phyloP scores from a whole-genome alignment of 176 grass and related monocot species.

The Miscanthus lutarioriparius region DNA sequence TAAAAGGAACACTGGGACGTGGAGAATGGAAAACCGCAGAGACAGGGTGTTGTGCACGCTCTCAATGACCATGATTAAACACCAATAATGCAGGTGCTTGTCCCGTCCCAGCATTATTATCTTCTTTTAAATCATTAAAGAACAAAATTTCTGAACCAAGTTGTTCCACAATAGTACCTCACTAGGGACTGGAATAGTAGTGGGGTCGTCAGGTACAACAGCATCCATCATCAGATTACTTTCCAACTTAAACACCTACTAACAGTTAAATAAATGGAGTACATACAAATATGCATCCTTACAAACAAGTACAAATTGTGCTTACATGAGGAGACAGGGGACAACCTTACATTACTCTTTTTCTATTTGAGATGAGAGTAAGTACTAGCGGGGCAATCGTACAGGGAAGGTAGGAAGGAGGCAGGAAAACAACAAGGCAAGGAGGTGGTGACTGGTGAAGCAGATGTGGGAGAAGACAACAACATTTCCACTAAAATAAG shows the following conservation, averaged over 20 bases:
- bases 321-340: slow-evolving; percentile 19
- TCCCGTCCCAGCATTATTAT: background rate
- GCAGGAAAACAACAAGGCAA: slow-evolving; percentile 35
- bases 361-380: background rate
- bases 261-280: background rate
- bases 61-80: background rate
- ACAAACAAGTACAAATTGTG: slow-evolving; percentile 18
- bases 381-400: slow-evolving; percentile 27
- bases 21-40: slow-evolving; percentile 23
- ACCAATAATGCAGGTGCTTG: slow-evolving; percentile 17
- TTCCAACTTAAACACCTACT: slow-evolving; percentile 1
- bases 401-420: slow-evolving; percentile 33
- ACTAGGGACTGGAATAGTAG: background rate
- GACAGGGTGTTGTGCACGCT: background rate
- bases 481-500: slow-evolving; percentile 26
- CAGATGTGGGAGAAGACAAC: background rate
- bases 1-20: background rate
- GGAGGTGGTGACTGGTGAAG: slow-evolving; percentile 22
- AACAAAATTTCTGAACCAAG: background rate
- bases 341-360: slow-evolving; percentile 19
- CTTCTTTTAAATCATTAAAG: background rate
- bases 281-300: background rate
- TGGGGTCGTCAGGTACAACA: background rate
- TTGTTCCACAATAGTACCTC: background rate
- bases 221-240: background rate